phyloP scores from a whole-genome alignment of 148 eudicot genomes.

The Beta vulgaris region DNA sequence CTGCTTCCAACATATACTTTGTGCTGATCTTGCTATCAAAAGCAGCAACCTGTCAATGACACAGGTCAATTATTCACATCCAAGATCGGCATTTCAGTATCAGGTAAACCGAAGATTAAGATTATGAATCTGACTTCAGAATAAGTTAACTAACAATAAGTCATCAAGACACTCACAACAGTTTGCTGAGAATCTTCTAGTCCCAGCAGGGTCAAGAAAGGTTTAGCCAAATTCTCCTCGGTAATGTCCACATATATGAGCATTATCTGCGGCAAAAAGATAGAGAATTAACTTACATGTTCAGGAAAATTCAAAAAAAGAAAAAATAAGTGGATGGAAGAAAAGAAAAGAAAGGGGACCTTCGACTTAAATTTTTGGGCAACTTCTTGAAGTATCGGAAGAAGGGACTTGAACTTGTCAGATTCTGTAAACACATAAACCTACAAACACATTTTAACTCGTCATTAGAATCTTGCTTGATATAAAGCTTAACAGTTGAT shows the following conservation, averaged over 20 bases:
- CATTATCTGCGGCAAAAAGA: constrained; percentile 56
- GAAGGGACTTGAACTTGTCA: constrained; percentile 58
- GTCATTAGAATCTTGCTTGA: constrained; percentile 20
- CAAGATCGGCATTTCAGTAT: not conserved
- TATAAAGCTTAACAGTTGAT: too few species aligned
- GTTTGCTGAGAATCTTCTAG: constrained; percentile 73
- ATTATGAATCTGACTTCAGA: not conserved
- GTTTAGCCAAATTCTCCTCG: constrained; percentile 90
- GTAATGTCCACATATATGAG: constrained; percentile 57
- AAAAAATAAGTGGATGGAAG: not conserved
- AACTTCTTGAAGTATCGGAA: constrained; percentile 60
- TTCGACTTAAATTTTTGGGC: constrained; percentile 74
- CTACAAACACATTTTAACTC: constrained; percentile 33
- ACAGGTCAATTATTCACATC: constrained; percentile 1
- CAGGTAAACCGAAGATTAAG: not conserved
- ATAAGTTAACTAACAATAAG: not conserved
- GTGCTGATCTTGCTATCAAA: constrained; percentile 77
- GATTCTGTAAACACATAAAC: constrained; percentile 72
- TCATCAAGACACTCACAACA: constrained; percentile 49
- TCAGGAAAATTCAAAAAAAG: not conserved
- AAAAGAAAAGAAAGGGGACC: constrained; percentile 41
- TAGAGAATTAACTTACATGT: not conserved
- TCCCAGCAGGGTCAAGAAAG: constrained; percentile 77
- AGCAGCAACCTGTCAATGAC: constrained; percentile 58
- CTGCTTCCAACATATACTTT: constrained; percentile 76